phyloP scores from a whole-genome alignment of 257 asterid genomes.

The Gardenia jasminoides region DNA sequence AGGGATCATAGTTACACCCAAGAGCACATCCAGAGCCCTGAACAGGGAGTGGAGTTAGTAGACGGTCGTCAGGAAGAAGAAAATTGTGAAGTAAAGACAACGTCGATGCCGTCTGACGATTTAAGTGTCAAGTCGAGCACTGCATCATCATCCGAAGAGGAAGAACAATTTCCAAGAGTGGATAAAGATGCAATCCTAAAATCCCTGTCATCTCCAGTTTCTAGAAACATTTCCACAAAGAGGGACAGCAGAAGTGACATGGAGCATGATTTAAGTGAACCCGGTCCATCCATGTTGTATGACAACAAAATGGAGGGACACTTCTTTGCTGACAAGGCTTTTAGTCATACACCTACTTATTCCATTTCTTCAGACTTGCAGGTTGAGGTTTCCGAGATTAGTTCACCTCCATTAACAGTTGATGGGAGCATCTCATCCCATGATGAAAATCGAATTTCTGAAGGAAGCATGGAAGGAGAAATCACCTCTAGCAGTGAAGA shows the following conservation, averaged over 20 bases:
- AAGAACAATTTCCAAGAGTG: slow-evolving; percentile 41
- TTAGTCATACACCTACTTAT: slow-evolving; percentile 40
- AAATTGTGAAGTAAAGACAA: slow-evolving; percentile 23
- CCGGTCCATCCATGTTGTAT: slow-evolving; percentile 24
- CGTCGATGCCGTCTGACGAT: slow-evolving; percentile 25
- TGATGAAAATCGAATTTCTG: slow-evolving; percentile 42
- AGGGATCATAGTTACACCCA: slow-evolving; percentile 34
- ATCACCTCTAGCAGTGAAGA: slow-evolving; percentile 28
- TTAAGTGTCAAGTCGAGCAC: slow-evolving; percentile 30
- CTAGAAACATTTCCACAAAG: slow-evolving; percentile 33
- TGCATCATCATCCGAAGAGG: slow-evolving; percentile 56
- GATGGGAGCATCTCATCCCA: slow-evolving; percentile 44
- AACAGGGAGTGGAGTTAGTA: slow-evolving; percentile 7
- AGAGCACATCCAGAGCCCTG: slow-evolving; percentile 41
- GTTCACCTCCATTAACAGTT: slow-evolving; percentile 59
- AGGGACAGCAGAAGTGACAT: slow-evolving; percentile 20
- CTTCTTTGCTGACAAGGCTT: slow-evolving; percentile 24
- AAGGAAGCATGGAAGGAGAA: slow-evolving; percentile 33
- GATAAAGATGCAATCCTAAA: slow-evolving; percentile 72
- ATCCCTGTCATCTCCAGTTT: slow-evolving; percentile 54
- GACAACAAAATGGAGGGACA: slow-evolving; percentile 38
- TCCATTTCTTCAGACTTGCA: slow-evolving; percentile 93
- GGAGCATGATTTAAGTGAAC: slow-evolving; percentile 15
- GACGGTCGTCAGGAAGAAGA: slow-evolving; percentile 17
- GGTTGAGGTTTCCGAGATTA: slow-evolving; percentile 78